These are phyloP conservation scores for Solanum tarijense DNA, from an alignment of 257 asterid genomes.

Conservation along the genomic window DNA sequence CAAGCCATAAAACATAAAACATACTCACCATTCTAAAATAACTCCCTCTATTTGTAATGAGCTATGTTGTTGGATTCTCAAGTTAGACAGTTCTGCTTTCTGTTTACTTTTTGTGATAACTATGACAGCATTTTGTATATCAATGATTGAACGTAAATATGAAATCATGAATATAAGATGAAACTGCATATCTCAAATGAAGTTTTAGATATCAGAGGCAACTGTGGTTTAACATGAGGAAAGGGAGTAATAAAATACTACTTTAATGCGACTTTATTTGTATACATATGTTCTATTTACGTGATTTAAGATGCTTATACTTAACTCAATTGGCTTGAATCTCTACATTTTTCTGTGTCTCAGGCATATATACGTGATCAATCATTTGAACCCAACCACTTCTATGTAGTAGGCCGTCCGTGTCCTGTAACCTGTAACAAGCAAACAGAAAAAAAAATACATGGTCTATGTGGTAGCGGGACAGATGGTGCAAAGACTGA, in stretches of 20 bases:
- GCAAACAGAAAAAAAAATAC: slow-evolving; percentile 47
- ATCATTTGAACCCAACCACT: slow-evolving; percentile 59
- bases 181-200: background rate
- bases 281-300: background rate
- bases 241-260: background rate
- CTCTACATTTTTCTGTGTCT: background rate
- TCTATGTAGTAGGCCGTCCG: slow-evolving; percentile 66
- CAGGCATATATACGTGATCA: slow-evolving; percentile 93
- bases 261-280: background rate
- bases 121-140: background rate
- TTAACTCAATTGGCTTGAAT: background rate
- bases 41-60: background rate
- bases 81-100: background rate
- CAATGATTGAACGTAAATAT: background rate
- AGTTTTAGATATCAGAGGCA: background rate
- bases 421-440: slow-evolving; percentile 57
- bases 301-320: background rate
- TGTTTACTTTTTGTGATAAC: background rate
- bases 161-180: background rate
- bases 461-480: slow-evolving; percentile 24
- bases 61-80: background rate
- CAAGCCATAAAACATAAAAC: background rate
- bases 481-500: slow-evolving; percentile 24
- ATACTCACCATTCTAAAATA: background rate
- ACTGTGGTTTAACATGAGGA: background rate